Evolutionary conservation across 2,329 filamentous ascomycete species (phyloP).

Genomic region (Ophiostoma pallidulum): DNA sequence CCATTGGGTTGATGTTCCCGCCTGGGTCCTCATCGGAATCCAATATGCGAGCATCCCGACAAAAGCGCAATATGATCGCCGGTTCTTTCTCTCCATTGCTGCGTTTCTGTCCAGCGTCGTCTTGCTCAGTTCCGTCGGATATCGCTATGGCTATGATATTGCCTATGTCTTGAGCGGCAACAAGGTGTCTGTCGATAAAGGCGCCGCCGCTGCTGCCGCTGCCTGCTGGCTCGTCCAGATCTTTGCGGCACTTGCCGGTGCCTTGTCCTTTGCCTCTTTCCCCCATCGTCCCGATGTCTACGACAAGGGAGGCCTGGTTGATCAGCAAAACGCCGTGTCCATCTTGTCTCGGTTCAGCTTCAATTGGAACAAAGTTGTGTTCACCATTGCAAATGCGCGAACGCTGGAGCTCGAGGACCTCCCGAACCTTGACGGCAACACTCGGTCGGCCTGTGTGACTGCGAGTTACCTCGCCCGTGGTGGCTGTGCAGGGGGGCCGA

Average conservation of each 20-base stretch:
- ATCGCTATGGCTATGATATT: conserved; percentile 21
- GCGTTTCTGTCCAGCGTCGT: conserved; percentile 21
- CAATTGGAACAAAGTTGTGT: conserved; percentile 26
- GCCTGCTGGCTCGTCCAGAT: conserved; percentile 23
- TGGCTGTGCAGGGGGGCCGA: conserved; percentile 14
- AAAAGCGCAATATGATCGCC: conserved; percentile 21
- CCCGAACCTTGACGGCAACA: conserved; percentile 23
- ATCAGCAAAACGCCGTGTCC: conserved; percentile 27
- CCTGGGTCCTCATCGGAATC: conserved; percentile 21
- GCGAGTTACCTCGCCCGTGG: conserved; percentile 16
- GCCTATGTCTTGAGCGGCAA: conserved; percentile 15
- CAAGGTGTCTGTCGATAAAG: not conserved
- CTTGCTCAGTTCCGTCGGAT: conserved; percentile 18
- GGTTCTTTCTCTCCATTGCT: conserved; percentile 20
- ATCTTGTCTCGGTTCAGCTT: conserved; percentile 23
- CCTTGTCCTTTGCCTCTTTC: conserved; percentile 22
- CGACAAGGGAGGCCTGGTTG: conserved; percentile 23
- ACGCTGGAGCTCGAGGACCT: conserved; percentile 25
- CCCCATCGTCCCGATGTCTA: conserved; percentile 27
- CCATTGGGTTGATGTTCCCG: conserved; percentile 18
- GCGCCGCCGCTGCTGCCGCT: conserved; percentile 10
- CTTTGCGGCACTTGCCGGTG: conserved; percentile 16
- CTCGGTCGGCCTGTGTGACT: conserved; percentile 22
- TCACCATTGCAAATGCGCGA: conserved; percentile 22
- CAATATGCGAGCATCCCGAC: conserved; percentile 23